Percentiles rank a stretch among this genome's conserved stretches.
These are phyloP conservation scores for Astragalus membranaceus DNA, from an alignment of 306 rosid genomes.

Conservation along the genomic window DNA sequence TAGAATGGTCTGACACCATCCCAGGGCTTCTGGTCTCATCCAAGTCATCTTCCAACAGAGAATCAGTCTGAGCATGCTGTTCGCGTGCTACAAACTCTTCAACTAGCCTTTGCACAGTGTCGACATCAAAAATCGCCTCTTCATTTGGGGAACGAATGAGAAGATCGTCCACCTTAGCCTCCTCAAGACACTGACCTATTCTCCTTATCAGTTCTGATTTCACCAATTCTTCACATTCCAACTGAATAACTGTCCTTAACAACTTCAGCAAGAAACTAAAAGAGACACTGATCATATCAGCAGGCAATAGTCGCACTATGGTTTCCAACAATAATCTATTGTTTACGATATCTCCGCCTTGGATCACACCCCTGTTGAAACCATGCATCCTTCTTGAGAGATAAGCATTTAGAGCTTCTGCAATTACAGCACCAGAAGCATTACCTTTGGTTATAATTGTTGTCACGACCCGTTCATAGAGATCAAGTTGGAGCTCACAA, in stretches of 20 bases:
- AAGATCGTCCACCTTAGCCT: conserved; percentile 65
- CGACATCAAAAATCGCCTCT: conserved; percentile 47
- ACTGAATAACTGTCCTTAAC: conserved; percentile 40
- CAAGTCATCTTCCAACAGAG: conserved; percentile 46
- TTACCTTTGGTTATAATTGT: conserved; percentile 52
- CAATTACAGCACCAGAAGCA: conserved; percentile 48
- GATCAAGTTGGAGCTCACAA: conserved; percentile 75
- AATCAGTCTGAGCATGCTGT: conserved; percentile 33
- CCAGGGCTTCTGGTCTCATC: conserved; percentile 51
- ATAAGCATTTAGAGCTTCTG: conserved; percentile 78
- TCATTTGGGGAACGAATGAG: conserved; percentile 43
- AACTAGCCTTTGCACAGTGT: conserved; percentile 57
- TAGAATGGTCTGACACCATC: conserved; percentile 46
- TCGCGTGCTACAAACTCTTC: conserved; percentile 56
- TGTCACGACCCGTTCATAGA: conserved; percentile 53
- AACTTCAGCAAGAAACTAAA: conserved; percentile 66
- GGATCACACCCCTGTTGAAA: conserved; percentile 55
- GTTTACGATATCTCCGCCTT: conserved; percentile 51
- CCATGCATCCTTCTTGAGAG: conserved; percentile 56
- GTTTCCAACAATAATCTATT: conserved; percentile 52
- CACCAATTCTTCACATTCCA: conserved; percentile 55
- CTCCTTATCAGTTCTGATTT: conserved; percentile 47
- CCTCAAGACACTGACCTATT: conserved; percentile 65
- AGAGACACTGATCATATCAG: conserved; percentile 33
- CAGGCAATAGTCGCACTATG: conserved; percentile 52